Conservation (phyloP, 2,329 filamentous ascomycete genomes). For the Claviceps sp. region DNA sequence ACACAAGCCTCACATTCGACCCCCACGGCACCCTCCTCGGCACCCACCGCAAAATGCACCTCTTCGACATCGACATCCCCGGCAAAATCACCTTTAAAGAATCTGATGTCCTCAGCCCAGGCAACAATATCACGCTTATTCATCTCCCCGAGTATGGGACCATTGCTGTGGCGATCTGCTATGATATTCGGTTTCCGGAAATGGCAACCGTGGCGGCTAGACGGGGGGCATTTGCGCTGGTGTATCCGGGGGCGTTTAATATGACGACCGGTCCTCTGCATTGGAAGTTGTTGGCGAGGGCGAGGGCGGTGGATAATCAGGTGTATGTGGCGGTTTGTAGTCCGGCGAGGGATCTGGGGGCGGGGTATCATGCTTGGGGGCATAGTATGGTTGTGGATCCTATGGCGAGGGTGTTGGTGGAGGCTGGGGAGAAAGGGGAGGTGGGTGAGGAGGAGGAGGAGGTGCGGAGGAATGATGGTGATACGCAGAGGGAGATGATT, state of each 20-base stretch:
- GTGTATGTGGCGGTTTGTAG: constrained; percentile 87
- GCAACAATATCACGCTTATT: constrained; percentile 72
- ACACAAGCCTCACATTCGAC: constrained; percentile 75
- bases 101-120: constrained; percentile 75
- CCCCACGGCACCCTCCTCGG: constrained; percentile 70
- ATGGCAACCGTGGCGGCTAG: constrained; percentile 79
- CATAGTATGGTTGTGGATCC: constrained; percentile 84
- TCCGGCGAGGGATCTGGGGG: constrained; percentile 66
- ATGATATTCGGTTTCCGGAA: constrained; percentile 94
- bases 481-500: constrained; percentile 67
- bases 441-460: constrained; percentile 72
- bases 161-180: constrained; percentile 86
- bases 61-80: constrained; percentile 97
- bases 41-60: constrained; percentile 82
- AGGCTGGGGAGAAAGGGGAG: constrained; percentile 43
- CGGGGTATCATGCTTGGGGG: constrained; percentile 79
- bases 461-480: constrained; percentile 60
- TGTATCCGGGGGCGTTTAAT: constrained; percentile 98
- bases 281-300: constrained; percentile 73
- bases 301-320: constrained; percentile 85
- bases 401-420: constrained; percentile 65
- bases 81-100: constrained; percentile 88
- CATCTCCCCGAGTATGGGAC: constrained; percentile 81
- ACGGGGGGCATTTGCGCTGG: constrained; percentile 69
- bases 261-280: constrained; percentile 83